Percentiles rank a stretch among this genome's conserved stretches.
phyloP scores from a whole-genome alignment of 805 yeast species.

The Nakazawaea wickerhamii region DNA sequence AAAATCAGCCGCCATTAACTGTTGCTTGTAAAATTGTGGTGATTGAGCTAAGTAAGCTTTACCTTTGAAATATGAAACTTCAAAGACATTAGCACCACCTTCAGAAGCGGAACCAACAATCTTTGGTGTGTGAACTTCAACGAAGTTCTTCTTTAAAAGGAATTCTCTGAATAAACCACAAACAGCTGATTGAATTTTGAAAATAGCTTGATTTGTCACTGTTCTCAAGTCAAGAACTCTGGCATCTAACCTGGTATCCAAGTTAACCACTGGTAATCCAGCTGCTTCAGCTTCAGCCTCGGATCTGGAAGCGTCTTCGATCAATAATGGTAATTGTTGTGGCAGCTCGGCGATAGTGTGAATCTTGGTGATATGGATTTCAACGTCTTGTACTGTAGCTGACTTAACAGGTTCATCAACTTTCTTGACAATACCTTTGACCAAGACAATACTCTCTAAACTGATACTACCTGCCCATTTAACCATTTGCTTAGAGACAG shows the following conservation, averaged over 20 bases:
- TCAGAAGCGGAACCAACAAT: constrained; percentile 93
- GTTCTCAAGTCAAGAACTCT: constrained; percentile 97
- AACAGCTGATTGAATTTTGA: constrained; percentile 89
- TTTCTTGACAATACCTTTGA: constrained; percentile 77
- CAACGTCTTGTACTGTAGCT: constrained; percentile 88
- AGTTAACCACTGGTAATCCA: constrained; percentile 88
- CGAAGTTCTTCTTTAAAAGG: constrained; percentile 58
- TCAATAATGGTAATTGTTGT: constrained; percentile 83
- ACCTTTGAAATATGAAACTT: constrained; percentile 86
- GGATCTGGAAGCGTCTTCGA: constrained; percentile 95
- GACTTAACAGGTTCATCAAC: constrained; percentile 84
- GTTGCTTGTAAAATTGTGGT: constrained; percentile 97
- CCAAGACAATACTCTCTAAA: constrained; percentile 87
- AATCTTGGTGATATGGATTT: constrained; percentile 71
- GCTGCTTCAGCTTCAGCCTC: constrained; percentile 92
- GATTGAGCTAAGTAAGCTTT: constrained; percentile 95
- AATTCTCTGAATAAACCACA: constrained; percentile 86
- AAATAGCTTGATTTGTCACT: constrained; percentile 94
- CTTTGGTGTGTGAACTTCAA: constrained; percentile 96
- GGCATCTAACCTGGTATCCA: constrained; percentile 92
- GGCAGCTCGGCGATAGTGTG: constrained; percentile 84
- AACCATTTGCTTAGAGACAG: constrained; percentile 90
- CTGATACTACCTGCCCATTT: constrained; percentile 89
- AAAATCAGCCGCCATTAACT: constrained; percentile 95
- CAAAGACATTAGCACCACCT: constrained; percentile 97